Conservation (phyloP, 331 rosid genomes). For the Telfairia occidentalis region DNA sequence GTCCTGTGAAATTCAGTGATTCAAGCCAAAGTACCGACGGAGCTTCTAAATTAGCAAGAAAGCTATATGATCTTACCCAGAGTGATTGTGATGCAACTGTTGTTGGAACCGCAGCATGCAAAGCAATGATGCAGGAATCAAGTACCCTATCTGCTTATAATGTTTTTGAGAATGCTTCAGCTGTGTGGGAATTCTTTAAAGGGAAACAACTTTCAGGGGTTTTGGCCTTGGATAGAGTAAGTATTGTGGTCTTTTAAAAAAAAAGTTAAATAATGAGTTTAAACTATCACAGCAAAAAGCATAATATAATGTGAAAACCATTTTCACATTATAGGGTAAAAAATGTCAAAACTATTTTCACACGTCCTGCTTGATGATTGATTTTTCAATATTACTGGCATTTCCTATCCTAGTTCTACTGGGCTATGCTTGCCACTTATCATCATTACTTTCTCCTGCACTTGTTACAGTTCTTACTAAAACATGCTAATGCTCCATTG, state of each 20-base stretch:
- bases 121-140: slow-evolving; percentile 39
- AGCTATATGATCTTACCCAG: slow-evolving; percentile 40
- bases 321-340: not conserved
- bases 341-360: not conserved
- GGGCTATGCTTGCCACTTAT: not conserved
- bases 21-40: slow-evolving; percentile 30
- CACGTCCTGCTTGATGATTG: not conserved
- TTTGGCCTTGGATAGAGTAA: slow-evolving; percentile 65
- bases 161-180: slow-evolving; percentile 60
- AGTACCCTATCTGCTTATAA: slow-evolving; percentile 28
- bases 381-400: not conserved
- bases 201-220: slow-evolving; percentile 84
- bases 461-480: not conserved
- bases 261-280: not conserved
- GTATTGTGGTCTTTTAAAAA: not conserved
- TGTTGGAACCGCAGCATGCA: slow-evolving; percentile 53
- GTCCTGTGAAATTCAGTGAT: slow-evolving; percentile 52
- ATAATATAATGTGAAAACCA: not conserved
- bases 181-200: slow-evolving; percentile 82
- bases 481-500: not conserved
- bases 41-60: slow-evolving; percentile 51
- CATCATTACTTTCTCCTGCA: not conserved
- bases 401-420: not conserved
- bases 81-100: slow-evolving; percentile 43
- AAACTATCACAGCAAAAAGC: not conserved